Evolutionary conservation across 169 alveolate genomes (phyloP), one percentile per base, ranked within the genome.

Genomic region (Cryptosporidium tyzzeri): DNA sequence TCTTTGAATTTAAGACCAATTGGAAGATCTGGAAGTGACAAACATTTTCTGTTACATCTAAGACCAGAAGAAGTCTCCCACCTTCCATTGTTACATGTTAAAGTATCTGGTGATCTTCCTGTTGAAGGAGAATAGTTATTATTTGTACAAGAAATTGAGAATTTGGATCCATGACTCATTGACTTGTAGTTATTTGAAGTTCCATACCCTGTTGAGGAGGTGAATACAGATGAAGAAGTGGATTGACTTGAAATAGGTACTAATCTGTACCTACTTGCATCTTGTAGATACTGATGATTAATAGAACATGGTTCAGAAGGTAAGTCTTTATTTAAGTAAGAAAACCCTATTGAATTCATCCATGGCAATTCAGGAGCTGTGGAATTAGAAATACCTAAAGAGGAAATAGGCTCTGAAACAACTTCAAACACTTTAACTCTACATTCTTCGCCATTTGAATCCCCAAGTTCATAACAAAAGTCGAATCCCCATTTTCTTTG

Each of bases 311-410:
- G 89, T 18, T 80, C 89, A 2, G 75, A 51, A 3, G 71, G 89
- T 12, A 80, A 29, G 41, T 80, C 89, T 14, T 65, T 59, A 8
- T 80, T 80, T 48, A 44, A 33, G 53, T 37, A 29, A 5, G 73
- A 41, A 50, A 80, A 80, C 18, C 89, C 89, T 3, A 80, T 26
- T n/a, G 89, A 61, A 29, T 48, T 65, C 89, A 80, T 80, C 89
- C 89, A 80, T n/a, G 89, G 89, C 39, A 80, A 31, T 7, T 50
- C 55, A 2, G 89, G 89, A 4, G 89, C 67, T 4, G 75, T 80
- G 69, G 89, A 80, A 31, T 80, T 80, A 12, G 73, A 59, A 7
- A 65, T 53, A 18, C 80, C 89, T 23, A 80, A 12, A 3, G 89
- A 45, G 33, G 75, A 23, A 21, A 41, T 48, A 12, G 59, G 55